Percentiles rank a stretch among this genome's conserved stretches.
Conservation (phyloP, 2,329 filamentous ascomycete species). For the Colletotrichum truncatum region DNA sequence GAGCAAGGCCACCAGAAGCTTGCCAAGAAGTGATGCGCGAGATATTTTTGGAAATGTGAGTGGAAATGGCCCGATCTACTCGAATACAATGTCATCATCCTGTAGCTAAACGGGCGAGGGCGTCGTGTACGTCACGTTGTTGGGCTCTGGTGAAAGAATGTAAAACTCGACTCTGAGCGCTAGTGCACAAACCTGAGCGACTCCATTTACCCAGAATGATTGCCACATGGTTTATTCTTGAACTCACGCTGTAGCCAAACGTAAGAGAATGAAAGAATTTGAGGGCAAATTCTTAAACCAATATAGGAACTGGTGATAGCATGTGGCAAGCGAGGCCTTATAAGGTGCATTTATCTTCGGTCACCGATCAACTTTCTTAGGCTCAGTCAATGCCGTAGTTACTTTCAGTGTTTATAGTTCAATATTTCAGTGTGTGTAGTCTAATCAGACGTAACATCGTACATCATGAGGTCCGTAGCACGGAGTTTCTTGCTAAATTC, state of each 20-base stretch:
- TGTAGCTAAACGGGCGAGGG: neutral
- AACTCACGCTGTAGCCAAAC: no score
- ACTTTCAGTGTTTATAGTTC: neutral
- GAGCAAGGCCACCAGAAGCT: neutral
- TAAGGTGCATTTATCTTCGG: no score
- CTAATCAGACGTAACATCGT: neutral
- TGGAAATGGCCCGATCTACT: neutral
- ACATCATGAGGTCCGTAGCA: neutral
- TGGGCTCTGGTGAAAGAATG: no score
- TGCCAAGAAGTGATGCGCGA: neutral
- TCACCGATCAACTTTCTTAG: neutral
- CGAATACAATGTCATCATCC: neutral
- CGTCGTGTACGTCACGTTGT: neutral
- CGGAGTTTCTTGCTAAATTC: no score
- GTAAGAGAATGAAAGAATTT: no score
- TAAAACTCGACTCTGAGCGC: no score
- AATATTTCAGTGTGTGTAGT: neutral
- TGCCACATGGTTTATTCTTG: neutral
- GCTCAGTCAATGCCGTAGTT: neutral
- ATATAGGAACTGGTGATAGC: no score
- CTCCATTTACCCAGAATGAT: neutral
- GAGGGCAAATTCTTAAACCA: no score
- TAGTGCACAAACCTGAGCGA: neutral
- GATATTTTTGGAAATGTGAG: neutral
- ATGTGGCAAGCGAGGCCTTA: no score